Percentiles rank a stretch among this genome's conserved stretches.
These are phyloP conservation scores for Rhypophila decipiens DNA, from an alignment of 495 filamentous ascomycete genomes.

Conservation along the genomic window DNA sequence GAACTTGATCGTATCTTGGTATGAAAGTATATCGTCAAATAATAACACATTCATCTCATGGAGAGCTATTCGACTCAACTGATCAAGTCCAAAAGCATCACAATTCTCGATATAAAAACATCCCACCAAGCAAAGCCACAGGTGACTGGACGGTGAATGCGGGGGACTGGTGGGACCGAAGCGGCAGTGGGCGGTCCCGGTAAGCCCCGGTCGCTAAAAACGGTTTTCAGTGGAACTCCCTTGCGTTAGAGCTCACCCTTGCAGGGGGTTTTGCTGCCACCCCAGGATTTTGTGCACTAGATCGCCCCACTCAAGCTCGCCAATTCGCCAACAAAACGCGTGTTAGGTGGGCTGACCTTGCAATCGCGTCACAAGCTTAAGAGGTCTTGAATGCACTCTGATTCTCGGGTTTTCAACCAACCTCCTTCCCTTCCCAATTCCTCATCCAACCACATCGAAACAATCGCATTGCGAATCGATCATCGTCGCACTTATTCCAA, in stretches of 20 bases:
- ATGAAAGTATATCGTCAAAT: too few relatives aligned
- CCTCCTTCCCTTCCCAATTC: constrained; percentile 1
- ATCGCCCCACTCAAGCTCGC: not conserved
- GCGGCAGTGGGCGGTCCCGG: too few relatives aligned
- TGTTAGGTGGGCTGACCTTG: constrained; percentile 8
- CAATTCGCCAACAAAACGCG: constrained; percentile 25
- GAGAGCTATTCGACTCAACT: too few relatives aligned
- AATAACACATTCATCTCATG: too few relatives aligned
- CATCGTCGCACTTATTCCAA: not conserved
- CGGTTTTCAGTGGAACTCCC: too few relatives aligned
- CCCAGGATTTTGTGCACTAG: constrained; percentile 21
- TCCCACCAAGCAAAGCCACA: too few relatives aligned
- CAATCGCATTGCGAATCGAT: not conserved
- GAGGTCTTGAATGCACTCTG: not conserved
- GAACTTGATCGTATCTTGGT: too few relatives aligned
- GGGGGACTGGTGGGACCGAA: too few relatives aligned
- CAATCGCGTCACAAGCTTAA: constrained; percentile 23
- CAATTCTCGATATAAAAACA: too few relatives aligned
- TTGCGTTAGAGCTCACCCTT: constrained; percentile 1
- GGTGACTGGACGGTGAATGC: too few relatives aligned
- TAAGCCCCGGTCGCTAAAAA: too few relatives aligned
- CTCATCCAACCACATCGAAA: not conserved
- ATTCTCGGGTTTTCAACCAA: not conserved
- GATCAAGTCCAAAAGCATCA: too few relatives aligned
- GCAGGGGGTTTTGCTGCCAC: not conserved